phyloP scores from a whole-genome alignment of 2,329 filamentous ascomycete species.

The Truncatella angustata region DNA sequence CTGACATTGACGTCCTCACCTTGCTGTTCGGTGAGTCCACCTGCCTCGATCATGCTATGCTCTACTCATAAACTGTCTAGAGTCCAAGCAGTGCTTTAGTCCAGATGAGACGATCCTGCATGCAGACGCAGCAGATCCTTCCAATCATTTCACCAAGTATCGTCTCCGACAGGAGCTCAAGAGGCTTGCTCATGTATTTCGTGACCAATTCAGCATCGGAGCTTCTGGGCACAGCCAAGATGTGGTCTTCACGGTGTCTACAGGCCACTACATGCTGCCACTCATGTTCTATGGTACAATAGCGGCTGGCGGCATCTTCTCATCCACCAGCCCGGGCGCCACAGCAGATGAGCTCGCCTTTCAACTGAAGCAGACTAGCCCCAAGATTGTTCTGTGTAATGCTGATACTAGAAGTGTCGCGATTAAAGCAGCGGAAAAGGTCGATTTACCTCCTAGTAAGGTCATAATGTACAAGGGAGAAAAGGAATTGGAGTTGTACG shows the following conservation, averaged over 20 bases:
- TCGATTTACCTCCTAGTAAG: conserved; percentile 40
- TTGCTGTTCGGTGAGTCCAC: conserved; percentile 38
- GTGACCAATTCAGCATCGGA: conserved; percentile 28
- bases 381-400: conserved; percentile 42
- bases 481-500: conserved; percentile 22
- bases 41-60: no score
- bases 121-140: conserved; percentile 54
- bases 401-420: conserved; percentile 45
- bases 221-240: conserved; percentile 18
- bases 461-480: conserved; percentile 50
- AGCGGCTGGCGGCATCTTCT: conserved; percentile 23
- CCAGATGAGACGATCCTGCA: conserved; percentile 53
- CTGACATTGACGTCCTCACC: conserved; percentile 40
- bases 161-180: conserved; percentile 46
- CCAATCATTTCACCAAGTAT: conserved; percentile 51
- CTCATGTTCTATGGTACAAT: conserved; percentile 23
- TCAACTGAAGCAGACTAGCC: conserved; percentile 37
- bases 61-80: conserved; percentile 20
- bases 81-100: conserved; percentile 30
- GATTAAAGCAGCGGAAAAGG: conserved; percentile 45
- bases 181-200: conserved; percentile 54
- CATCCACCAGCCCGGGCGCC: conserved; percentile 20
- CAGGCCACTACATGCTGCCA: conserved; percentile 23
- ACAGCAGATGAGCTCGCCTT: conserved; percentile 23
- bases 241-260: conserved; percentile 22